phyloP scores from a whole-genome alignment of 257 asterid genomes.

The Agastache rugosa region DNA sequence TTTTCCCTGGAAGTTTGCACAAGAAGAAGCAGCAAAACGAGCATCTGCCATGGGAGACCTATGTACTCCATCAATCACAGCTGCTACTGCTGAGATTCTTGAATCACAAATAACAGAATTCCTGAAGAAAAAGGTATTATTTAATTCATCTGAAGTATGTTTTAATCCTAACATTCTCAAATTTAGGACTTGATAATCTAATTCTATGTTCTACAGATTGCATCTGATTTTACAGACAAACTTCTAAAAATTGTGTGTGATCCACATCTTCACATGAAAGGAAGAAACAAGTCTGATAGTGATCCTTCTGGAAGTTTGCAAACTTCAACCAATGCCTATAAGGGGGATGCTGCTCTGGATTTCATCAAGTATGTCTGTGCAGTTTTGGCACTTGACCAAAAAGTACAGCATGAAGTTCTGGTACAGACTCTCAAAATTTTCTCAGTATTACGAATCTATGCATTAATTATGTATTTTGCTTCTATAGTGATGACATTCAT shows the following conservation, averaged over 20 bases:
- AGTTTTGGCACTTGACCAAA: slow-evolving; percentile 90
- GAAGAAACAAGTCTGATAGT: slow-evolving; percentile 51
- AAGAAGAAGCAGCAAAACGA: slow-evolving; percentile 74
- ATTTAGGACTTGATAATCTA: slow-evolving; percentile 14
- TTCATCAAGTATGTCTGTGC: slow-evolving; percentile 92
- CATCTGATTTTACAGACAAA: slow-evolving; percentile 80
- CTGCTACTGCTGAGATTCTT: slow-evolving; percentile 85
- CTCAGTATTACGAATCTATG: slow-evolving; percentile 6
- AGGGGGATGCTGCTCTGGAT: slow-evolving; percentile 84
- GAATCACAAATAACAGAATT: slow-evolving; percentile 74
- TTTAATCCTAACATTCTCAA: neutral
- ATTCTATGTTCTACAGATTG: slow-evolving; percentile 60
- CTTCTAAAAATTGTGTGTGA: slow-evolving; percentile 83
- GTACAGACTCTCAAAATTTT: slow-evolving; percentile 50
- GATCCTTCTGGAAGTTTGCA: slow-evolving; percentile 51
- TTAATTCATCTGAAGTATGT: slow-evolving; percentile 5
- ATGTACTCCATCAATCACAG: slow-evolving; percentile 93
- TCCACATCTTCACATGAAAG: slow-evolving; percentile 67
- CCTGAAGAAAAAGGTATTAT: slow-evolving; percentile 63
- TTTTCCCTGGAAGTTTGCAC: slow-evolving; percentile 91
- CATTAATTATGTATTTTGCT: slow-evolving; percentile 20
- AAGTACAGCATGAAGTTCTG: slow-evolving; percentile 96
- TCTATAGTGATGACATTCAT: slow-evolving; percentile 14
- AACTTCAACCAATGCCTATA: slow-evolving; percentile 47
- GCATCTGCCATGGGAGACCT: slow-evolving; percentile 60